Conservation (phyloP, 2,329 filamentous ascomycete species). For the Diaporthe batatas region DNA sequence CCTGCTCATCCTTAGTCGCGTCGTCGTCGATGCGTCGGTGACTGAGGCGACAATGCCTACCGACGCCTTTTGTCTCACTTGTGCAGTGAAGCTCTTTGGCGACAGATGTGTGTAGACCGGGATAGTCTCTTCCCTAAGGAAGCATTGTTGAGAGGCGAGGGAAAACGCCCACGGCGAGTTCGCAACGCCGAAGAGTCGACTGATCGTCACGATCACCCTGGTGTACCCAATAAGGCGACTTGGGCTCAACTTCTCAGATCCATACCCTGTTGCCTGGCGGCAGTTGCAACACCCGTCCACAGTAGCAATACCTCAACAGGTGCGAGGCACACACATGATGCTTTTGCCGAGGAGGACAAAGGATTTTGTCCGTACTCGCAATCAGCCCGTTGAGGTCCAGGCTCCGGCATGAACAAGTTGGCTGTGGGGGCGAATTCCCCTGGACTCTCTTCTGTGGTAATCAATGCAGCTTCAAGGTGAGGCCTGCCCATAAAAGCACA, state of each 20-base stretch:
- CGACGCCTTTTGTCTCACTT: background rate
- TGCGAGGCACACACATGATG: background rate
- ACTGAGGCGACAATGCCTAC: background rate
- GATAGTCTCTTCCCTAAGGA: background rate
- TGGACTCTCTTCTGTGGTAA: too few relatives aligned
- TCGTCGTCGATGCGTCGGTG: background rate
- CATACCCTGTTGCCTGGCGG: background rate
- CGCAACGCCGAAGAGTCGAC: background rate
- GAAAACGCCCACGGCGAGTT: too few relatives aligned
- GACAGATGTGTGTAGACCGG: background rate
- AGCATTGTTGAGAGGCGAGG: background rate
- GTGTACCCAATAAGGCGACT: background rate
- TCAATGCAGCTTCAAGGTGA: background rate
- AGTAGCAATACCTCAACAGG: background rate
- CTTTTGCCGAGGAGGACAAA: background rate
- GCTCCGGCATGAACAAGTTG: background rate
- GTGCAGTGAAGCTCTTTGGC: background rate
- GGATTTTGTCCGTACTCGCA: background rate
- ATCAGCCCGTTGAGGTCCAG: background rate
- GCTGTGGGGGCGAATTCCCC: too few relatives aligned
- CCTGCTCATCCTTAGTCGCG: background rate
- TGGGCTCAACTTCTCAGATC: background rate
- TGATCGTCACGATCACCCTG: background rate
- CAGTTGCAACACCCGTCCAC: background rate
- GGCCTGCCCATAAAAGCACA: background rate